These are phyloP conservation scores for Jackrogersella multiformis DNA, from an alignment of 495 filamentous ascomycete genomes.

Conservation along the genomic window DNA sequence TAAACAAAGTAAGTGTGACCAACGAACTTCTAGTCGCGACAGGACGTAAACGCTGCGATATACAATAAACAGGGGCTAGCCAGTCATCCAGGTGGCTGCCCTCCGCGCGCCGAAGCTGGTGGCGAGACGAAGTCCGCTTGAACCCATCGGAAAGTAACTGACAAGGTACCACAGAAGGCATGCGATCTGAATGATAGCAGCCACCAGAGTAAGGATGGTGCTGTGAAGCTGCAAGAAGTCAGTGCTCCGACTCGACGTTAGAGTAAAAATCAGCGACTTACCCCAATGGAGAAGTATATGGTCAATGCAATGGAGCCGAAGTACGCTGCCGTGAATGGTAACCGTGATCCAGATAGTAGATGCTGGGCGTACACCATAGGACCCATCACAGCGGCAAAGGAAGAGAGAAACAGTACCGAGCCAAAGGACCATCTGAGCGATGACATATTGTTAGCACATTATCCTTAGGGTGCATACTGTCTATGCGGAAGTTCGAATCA, in stretches of 20 bases:
- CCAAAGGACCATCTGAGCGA: constrained; percentile 90
- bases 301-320: constrained; percentile 94
- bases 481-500: not conserved
- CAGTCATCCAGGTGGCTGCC: constrained; percentile 88
- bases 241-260: constrained; percentile 22
- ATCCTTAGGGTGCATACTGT: constrained; percentile 10
- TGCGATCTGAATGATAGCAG: constrained; percentile 81
- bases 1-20: not conserved
- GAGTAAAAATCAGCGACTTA: constrained; percentile 62
- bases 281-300: constrained; percentile 88
- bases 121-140: constrained; percentile 84
- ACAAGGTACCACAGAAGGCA: constrained; percentile 92
- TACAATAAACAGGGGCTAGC: constrained; percentile 54
- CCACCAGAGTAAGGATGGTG: constrained; percentile 83
- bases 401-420: constrained; percentile 86
- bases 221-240: constrained; percentile 71
- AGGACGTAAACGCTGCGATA: constrained; percentile 1
- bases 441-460: constrained; percentile 20
- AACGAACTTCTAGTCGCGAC: not conserved
- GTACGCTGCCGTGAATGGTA: constrained; percentile 96
- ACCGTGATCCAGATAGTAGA: constrained; percentile 80
- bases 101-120: constrained; percentile 84
- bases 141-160: constrained; percentile 98
- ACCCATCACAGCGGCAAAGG: constrained; percentile 95
- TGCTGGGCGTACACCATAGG: constrained; percentile 83